Conservation (phyloP, 2,329 filamentous ascomycete species). For the Aspergillus hiratsukae region DNA sequence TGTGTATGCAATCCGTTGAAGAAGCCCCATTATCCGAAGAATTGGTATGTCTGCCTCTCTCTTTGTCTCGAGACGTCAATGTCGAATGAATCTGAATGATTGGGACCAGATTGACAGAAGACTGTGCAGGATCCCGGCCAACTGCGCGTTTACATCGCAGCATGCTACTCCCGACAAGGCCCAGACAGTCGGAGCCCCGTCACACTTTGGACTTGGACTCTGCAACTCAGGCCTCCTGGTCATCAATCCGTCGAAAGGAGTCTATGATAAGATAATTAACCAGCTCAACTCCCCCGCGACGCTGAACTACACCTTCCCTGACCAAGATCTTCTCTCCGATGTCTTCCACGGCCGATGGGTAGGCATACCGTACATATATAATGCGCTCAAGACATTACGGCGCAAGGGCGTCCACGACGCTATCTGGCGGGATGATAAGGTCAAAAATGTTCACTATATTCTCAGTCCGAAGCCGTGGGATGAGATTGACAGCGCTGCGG, state of each 20-base stretch:
- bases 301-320: constrained; percentile 54
- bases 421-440: constrained; percentile 57
- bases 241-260: constrained; percentile 52
- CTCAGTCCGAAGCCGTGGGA: constrained; percentile 62
- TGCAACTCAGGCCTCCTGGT: constrained; percentile 60
- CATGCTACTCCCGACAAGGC: constrained; percentile 35
- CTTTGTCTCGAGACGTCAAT: not conserved
- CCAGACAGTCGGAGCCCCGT: constrained; percentile 42
- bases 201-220: constrained; percentile 51
- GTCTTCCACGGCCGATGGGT: constrained; percentile 54
- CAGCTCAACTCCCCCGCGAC: constrained; percentile 45
- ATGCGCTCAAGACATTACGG: constrained; percentile 55
- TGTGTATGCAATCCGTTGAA: constrained; percentile 81
- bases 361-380: constrained; percentile 57
- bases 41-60: constrained; percentile 53
- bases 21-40: constrained; percentile 70
- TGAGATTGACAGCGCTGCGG: constrained; percentile 30
- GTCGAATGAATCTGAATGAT: not conserved
- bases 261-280: constrained; percentile 50
- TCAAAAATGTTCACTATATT: constrained; percentile 62
- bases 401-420: constrained; percentile 51
- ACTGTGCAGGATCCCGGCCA: constrained; percentile 42
- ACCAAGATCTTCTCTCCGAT: constrained; percentile 53
- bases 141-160: constrained; percentile 60
- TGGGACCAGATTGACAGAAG: constrained; percentile 2